Conservation (phyloP, 768 basidiomycete genomes). For the Candolleomyces efflorescens region DNA sequence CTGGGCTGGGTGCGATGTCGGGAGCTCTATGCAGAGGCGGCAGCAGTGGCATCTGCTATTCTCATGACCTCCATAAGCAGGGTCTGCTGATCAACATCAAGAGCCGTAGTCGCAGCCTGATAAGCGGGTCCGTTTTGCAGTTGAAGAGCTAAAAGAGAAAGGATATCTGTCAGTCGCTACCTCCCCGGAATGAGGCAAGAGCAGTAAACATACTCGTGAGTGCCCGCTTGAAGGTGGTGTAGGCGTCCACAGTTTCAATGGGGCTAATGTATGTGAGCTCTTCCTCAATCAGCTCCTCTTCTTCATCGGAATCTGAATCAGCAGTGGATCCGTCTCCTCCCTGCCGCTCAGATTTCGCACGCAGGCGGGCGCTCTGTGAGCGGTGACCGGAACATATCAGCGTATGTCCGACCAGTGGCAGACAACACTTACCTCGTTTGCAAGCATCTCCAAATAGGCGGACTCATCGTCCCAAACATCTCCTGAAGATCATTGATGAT, state of each 20-base stretch:
- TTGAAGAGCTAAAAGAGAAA: conserved; percentile 56
- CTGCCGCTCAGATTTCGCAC: conserved; percentile 46
- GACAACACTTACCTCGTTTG: conserved; percentile 50
- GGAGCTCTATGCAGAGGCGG: conserved; percentile 13
- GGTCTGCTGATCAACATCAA: conserved; percentile 74
- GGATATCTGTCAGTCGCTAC: background rate
- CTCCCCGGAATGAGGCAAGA: conserved; percentile 3
- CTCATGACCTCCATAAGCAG: conserved; percentile 83
- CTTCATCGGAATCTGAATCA: conserved; percentile 62
- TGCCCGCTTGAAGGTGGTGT: conserved; percentile 73
- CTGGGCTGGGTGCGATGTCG: no score
- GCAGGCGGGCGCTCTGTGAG: conserved; percentile 64
- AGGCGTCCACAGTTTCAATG: conserved; percentile 75
- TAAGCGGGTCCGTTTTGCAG: conserved; percentile 64
- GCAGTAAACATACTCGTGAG: conserved; percentile 54
- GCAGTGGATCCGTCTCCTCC: conserved; percentile 59
- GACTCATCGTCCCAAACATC: conserved; percentile 92
- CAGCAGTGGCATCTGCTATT: conserved; percentile 47
- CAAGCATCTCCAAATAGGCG: conserved; percentile 82
- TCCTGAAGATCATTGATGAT: conserved; percentile 36
- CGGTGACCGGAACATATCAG: conserved; percentile 23
- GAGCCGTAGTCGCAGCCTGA: conserved; percentile 66
- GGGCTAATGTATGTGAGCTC: conserved; percentile 86
- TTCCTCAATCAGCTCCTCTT: conserved; percentile 66
- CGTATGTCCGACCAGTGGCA: background rate